Evolutionary conservation across 2,329 filamentous ascomycete genomes (phyloP).

Genomic region (Cordyceps javanica): DNA sequence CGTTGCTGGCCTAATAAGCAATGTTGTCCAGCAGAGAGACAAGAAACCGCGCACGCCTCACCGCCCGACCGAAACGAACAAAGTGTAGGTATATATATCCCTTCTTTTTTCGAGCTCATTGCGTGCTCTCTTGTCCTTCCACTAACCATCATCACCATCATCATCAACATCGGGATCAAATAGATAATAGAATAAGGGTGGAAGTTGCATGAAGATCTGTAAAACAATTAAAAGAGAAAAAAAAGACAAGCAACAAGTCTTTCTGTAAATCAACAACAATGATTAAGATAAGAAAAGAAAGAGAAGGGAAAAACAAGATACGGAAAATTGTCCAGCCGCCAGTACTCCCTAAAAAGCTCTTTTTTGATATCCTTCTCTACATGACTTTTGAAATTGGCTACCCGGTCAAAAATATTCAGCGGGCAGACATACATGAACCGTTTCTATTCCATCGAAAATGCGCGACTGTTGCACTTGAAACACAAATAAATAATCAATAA

Average conservation of each 20-base stretch:
- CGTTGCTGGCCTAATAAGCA: not conserved
- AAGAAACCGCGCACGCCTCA: not conserved
- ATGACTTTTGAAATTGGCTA: slow-evolving; percentile 32
- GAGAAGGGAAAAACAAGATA: slow-evolving; percentile 12
- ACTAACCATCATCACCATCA: no score
- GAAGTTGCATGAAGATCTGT: not conserved
- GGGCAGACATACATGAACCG: slow-evolving; percentile 32
- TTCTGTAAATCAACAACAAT: slow-evolving; percentile 11
- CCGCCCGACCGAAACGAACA: not conserved
- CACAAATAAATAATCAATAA: slow-evolving; percentile 7
- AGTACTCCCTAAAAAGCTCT: slow-evolving; percentile 27
- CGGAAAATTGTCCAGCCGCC: slow-evolving; percentile 23
- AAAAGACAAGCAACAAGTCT: slow-evolving; percentile 11
- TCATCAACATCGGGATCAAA: slow-evolving; percentile 15
- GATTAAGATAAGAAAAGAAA: slow-evolving; percentile 14
- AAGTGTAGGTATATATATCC: not conserved
- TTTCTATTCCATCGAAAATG: slow-evolving; percentile 31
- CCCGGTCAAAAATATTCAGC: slow-evolving; percentile 19
- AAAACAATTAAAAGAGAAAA: no score
- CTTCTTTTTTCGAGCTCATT: not conserved
- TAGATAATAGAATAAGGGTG: slow-evolving; percentile 15
- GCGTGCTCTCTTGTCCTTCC: slow-evolving; percentile 7
- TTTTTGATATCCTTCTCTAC: slow-evolving; percentile 28
- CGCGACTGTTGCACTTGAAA: slow-evolving; percentile 8
- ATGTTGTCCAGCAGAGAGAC: not conserved